phyloP scores from a whole-genome alignment of 2,329 filamentous ascomycete species.

The Penicillium janthinellum region DNA sequence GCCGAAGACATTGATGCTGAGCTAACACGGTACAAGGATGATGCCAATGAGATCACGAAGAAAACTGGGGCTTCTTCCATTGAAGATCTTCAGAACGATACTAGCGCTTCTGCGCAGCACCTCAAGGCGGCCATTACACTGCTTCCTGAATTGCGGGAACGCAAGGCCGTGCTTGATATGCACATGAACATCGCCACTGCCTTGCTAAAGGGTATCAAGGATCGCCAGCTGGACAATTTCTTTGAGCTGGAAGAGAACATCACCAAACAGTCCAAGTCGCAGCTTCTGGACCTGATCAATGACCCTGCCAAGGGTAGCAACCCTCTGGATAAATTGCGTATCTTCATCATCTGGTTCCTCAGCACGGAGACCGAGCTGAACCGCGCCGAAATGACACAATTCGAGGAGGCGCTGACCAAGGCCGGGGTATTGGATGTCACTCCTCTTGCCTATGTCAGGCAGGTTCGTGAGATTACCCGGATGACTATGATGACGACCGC shows the following conservation, averaged over 20 bases:
- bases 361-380: constrained; percentile 89
- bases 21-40: constrained; percentile 91
- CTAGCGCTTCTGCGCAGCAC: constrained; percentile 85
- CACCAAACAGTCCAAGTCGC: constrained; percentile 84
- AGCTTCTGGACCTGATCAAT: constrained; percentile 84
- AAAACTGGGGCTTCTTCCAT: constrained; percentile 92
- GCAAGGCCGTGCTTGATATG: constrained; percentile 93
- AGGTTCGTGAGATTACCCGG: constrained; percentile 89
- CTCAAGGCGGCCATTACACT: constrained; percentile 94
- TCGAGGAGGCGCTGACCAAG: constrained; percentile 78
- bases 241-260: constrained; percentile 94
- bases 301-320: constrained; percentile 80
- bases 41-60: constrained; percentile 89
- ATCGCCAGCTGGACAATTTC: constrained; percentile 91
- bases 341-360: constrained; percentile 97
- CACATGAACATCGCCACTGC: constrained; percentile 98
- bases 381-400: constrained; percentile 78
- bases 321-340: constrained; percentile 81
- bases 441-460: constrained; percentile 81
- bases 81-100: constrained; percentile 89
- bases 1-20: constrained; percentile 95
- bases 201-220: constrained; percentile 79
- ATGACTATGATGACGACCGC: constrained; percentile 97
- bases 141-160: constrained; percentile 85
- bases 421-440: constrained; percentile 72